phyloP scores from a whole-genome alignment of 2,329 filamentous ascomycete species.

The Pyrenochaeta sp. region DNA sequence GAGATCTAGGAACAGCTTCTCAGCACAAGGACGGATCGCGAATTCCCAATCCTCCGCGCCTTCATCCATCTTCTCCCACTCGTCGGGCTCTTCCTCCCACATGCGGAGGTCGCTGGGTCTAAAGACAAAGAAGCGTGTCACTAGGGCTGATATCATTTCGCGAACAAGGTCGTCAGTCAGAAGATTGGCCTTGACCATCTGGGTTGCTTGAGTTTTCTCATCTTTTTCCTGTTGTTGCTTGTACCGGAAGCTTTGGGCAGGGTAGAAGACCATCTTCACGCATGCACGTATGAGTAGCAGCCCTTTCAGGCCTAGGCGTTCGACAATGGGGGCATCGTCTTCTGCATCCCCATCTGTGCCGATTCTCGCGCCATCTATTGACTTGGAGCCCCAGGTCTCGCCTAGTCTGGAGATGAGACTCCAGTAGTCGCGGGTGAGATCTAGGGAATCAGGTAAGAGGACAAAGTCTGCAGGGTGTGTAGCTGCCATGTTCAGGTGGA shows the following conservation, averaged over 20 bases:
- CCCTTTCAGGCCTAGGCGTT: conserved; percentile 83
- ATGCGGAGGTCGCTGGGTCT: conserved; percentile 83
- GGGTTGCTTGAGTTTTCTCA: conserved; percentile 75
- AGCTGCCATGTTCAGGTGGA: conserved; percentile 87
- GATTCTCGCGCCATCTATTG: conserved; percentile 50
- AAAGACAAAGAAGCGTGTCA: conserved; percentile 89
- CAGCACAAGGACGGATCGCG: conserved; percentile 88
- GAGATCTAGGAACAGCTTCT: conserved; percentile 92
- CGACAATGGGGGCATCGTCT: conserved; percentile 67
- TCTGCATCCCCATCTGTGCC: conserved; percentile 58
- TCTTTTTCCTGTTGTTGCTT: conserved; percentile 76
- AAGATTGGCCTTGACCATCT: conserved; percentile 75
- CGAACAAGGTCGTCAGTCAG: conserved; percentile 79
- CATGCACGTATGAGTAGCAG: conserved; percentile 84
- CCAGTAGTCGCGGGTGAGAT: conserved; percentile 87
- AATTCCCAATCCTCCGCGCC: conserved; percentile 85
- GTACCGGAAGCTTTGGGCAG: conserved; percentile 84
- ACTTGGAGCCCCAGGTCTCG: conserved; percentile 70
- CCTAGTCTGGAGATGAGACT: conserved; percentile 79
- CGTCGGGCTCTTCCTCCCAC: conserved; percentile 94
- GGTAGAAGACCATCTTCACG: conserved; percentile 83
- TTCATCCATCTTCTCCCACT: conserved; percentile 93
- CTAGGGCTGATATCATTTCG: conserved; percentile 82
- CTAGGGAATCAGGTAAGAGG: conserved; percentile 79
- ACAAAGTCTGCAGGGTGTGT: conserved; percentile 84